Base-by-base conservation (phyloP, 768 basidiomycete species). In the Lyophyllum semitale region DNA sequence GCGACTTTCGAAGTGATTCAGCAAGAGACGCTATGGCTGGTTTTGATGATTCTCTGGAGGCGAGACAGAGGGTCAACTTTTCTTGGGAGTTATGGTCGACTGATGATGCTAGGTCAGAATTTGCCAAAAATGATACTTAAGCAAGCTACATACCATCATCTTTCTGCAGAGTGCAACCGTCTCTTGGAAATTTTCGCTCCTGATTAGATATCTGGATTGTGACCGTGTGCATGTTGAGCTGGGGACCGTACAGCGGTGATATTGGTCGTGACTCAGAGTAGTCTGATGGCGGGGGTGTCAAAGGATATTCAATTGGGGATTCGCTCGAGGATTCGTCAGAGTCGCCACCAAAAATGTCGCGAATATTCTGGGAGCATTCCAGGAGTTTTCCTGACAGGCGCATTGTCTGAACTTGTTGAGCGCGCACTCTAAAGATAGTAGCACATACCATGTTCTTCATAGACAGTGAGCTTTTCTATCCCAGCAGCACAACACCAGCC, bases 201-300 rank as follows among this genome's bases (percentile, higher is more conserved):
- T 50, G 48, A 15, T 30, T 51, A 20, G 44, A 35, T 22, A 62
- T 50, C n/a, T 43, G 60, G 17, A 58, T 52, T 53, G 29, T 56
- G 15, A 69, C 41, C 17, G 64, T 69, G 26, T 67, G 60, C 22
- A 64, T 62, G 20, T 67, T 58, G 3, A 57, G 47, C 12, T 61
- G 53, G 9, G 55, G 8, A 30, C 53, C 55, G 27, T 66, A 55
- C 48, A 71, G 77, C 8, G 87, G 87, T 1, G 87, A 86, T 23
- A 84, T 70, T 25, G 85, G 77, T 53, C 84, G 76, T 9, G 89
- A 89, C 20, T 80, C 82, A 23, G 87, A 83, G 62, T 78, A 79
- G 66, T 90, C 89, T 8, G 90, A 92, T 18, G 80, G 73, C 2
- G 90, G 91, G n/a, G 90, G 91, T 0, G 90, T 92, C 42, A 83